Percentiles rank a stretch among this genome's conserved stretches.
Evolutionary conservation across 1,139 yeast species (phyloP).

Genomic region (Diutina ranongensis): DNA sequence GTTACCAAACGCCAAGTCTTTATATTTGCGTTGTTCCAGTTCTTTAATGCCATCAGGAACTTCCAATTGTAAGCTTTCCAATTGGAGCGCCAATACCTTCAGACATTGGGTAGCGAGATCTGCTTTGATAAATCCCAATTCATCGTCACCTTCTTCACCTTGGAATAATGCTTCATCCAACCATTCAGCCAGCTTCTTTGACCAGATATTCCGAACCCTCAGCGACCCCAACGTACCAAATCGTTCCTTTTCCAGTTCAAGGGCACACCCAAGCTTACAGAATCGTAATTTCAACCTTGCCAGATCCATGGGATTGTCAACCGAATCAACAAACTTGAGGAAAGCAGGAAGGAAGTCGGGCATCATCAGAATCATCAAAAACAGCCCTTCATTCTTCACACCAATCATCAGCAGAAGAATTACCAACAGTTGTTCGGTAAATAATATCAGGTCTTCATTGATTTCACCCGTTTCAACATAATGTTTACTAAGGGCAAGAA

Average conservation of each 20-base stretch:
- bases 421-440: constrained; percentile 28
- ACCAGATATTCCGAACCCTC: constrained; percentile 45
- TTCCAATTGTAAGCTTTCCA: constrained; percentile 47
- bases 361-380: constrained; percentile 22
- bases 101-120: constrained; percentile 63
- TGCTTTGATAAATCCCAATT: constrained; percentile 41
- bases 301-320: constrained; percentile 18
- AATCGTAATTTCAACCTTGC: constrained; percentile 45
- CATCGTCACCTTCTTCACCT: constrained; percentile 20
- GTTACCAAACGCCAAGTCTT: constrained; percentile 56
- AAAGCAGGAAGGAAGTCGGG: constrained; percentile 24
- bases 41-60: constrained; percentile 51
- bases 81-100: constrained; percentile 41
- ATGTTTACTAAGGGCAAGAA: constrained; percentile 16
- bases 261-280: constrained; percentile 40
- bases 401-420: constrained; percentile 28
- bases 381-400: constrained; percentile 27
- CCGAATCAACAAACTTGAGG: constrained; percentile 21
- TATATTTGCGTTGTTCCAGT: constrained; percentile 44
- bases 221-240: constrained; percentile 44
- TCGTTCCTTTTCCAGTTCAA: constrained; percentile 30
- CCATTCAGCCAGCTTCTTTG: constrained; percentile 56
- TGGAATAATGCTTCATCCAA: constrained; percentile 43
- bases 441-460: constrained; percentile 23
- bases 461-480: constrained; percentile 18